Conservation (phyloP, 2,329 filamentous ascomycete genomes). For the Monilinia aucupariae region DNA sequence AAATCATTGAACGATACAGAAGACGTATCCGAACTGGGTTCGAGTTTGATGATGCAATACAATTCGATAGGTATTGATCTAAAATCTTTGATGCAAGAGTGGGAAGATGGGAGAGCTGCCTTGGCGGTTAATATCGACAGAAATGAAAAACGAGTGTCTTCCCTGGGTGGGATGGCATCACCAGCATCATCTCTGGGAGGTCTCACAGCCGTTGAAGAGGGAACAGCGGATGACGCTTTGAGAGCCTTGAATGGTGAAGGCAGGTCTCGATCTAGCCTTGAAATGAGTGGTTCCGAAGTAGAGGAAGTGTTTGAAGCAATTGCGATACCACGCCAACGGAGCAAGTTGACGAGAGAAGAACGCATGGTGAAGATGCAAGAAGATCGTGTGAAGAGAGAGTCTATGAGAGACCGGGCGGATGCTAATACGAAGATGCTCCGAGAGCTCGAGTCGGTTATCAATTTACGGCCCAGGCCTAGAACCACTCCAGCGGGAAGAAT, state of each 20-base stretch:
- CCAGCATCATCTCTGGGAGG: constrained; percentile 62
- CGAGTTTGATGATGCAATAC: constrained; percentile 79
- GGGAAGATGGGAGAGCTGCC: constrained; percentile 82
- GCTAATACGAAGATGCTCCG: constrained; percentile 84
- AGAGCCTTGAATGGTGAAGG: constrained; percentile 71
- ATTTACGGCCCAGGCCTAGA: constrained; percentile 42
- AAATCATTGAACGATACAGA: constrained; percentile 67
- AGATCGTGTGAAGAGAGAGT: constrained; percentile 70
- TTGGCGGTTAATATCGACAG: constrained; percentile 76
- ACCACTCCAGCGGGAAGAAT: constrained; percentile 29
- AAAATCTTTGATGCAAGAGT: constrained; percentile 71
- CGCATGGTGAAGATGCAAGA: constrained; percentile 83
- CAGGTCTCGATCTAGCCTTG: constrained; percentile 45
- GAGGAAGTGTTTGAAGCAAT: constrained; percentile 90
- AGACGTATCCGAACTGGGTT: constrained; percentile 69
- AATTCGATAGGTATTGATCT: constrained; percentile 90
- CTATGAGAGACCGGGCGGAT: constrained; percentile 67
- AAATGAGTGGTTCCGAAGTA: constrained; percentile 52
- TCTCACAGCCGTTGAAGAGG: constrained; percentile 56
- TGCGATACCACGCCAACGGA: constrained; percentile 65
- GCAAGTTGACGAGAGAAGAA: constrained; percentile 74
- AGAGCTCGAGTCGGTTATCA: constrained; percentile 87
- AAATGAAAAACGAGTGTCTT: constrained; percentile 65
- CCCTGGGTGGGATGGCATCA: constrained; percentile 51
- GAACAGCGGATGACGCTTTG: constrained; percentile 63